Conservation (phyloP, 1,284 basidiomycete species). For the Sporisorium reilianum region DNA sequence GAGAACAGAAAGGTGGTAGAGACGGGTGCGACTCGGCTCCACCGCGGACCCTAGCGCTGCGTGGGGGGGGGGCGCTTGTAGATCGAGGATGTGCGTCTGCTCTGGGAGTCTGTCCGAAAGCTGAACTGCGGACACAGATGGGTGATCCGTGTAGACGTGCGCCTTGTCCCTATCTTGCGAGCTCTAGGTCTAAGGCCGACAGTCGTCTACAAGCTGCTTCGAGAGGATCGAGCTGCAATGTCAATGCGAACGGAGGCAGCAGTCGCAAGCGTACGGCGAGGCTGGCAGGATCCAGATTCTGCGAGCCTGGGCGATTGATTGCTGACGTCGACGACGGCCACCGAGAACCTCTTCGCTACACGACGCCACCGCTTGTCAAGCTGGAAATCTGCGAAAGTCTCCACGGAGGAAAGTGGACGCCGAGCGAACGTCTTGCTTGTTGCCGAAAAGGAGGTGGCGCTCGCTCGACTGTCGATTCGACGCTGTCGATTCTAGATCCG, state of each 20-base stretch:
- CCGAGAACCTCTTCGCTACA: neutral
- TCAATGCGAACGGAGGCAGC: neutral
- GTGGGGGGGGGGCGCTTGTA: neutral
- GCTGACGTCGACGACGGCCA: neutral
- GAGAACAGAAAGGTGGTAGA: neutral
- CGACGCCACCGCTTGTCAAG: too few species aligned
- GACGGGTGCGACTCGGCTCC: neutral
- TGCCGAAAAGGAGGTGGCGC: too few species aligned
- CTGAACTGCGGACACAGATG: neutral
- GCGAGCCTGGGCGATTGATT: neutral
- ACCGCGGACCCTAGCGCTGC: neutral
- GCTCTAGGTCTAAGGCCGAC: constrained; percentile 35
- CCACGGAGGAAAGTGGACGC: neutral
- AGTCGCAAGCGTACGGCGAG: neutral
- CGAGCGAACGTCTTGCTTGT: too few species aligned
- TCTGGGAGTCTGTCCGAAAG: too few species aligned
- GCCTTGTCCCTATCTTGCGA: constrained; percentile 21
- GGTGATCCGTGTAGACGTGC: constrained; percentile 22
- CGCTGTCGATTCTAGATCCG: neutral
- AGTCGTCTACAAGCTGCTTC: constrained; percentile 19
- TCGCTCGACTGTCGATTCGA: too few species aligned
- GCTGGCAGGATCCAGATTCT: neutral
- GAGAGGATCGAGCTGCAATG: neutral
- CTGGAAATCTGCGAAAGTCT: too few species aligned
- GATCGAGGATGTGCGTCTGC: neutral